Percentiles rank a stretch among this genome's conserved stretches.
phyloP scores from a whole-genome alignment of 768 basidiomycete species.

The Boletus rubropictus region DNA sequence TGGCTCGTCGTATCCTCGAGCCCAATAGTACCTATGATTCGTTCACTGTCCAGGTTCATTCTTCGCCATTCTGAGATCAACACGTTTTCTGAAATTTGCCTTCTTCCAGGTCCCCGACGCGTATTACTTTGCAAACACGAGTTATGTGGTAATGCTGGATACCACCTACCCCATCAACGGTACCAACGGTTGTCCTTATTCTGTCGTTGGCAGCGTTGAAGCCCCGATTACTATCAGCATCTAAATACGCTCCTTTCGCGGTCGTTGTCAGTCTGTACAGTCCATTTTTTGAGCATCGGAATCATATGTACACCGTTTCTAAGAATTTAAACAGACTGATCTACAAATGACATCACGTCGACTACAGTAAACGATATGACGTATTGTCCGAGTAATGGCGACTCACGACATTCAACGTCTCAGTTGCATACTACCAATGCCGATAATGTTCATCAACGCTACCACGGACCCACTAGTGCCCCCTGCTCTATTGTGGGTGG shows the following conservation, averaged over 20 bases:
- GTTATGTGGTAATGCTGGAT: constrained; percentile 23
- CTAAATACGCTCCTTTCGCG: neutral
- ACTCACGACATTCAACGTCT: neutral
- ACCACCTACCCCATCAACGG: constrained; percentile 22
- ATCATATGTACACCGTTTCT: too few relatives aligned
- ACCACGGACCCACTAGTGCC: too few relatives aligned
- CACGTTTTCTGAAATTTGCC: constrained; percentile 1
- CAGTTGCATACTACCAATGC: neutral
- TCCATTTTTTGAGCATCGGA: neutral
- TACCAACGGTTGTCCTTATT: constrained; percentile 17
- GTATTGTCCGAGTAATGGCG: too few relatives aligned
- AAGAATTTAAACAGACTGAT: neutral
- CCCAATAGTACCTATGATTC: constrained; percentile 5
- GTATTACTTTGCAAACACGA: constrained; percentile 15
- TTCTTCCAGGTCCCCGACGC: constrained; percentile 22
- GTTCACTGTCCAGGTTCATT: constrained; percentile 18
- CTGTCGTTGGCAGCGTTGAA: constrained; percentile 20
- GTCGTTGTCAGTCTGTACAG: neutral
- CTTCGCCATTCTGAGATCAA: neutral
- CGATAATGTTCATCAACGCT: neutral
- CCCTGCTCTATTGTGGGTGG: too few relatives aligned
- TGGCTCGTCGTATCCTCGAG: constrained; percentile 18
- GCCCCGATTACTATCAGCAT: constrained; percentile 12
- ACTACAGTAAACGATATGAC: neutral
- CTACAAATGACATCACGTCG: neutral